Conservation (phyloP, 192 early-diverging fungal species). For the Coemansia biformis region DNA sequence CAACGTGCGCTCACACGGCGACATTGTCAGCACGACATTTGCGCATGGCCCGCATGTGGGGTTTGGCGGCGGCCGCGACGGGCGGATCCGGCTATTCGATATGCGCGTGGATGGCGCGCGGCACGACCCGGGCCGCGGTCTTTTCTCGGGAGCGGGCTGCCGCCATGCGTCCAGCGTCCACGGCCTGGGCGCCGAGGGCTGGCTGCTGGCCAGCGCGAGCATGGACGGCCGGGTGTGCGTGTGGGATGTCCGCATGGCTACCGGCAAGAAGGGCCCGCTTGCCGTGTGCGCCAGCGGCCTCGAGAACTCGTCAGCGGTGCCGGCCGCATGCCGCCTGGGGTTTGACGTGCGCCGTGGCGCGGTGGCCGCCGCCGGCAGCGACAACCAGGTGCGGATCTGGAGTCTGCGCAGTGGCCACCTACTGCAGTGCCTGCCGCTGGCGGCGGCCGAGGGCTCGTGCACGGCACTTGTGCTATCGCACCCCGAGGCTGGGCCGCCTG, state of each 20-base stretch:
- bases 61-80: conserved; percentile 38
- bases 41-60: conserved; percentile 9
- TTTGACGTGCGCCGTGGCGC: conserved; percentile 15
- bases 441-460: conserved; percentile 9
- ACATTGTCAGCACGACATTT: conserved; percentile 32
- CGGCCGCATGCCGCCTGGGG: conserved; percentile 18
- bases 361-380: conserved; percentile 24
- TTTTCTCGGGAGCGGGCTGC: conserved; percentile 12
- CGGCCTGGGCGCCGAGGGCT: conserved; percentile 19
- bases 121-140: conserved; percentile 12
- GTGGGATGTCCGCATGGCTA: conserved; percentile 38
- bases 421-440: conserved; percentile 10
- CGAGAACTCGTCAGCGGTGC: not conserved
- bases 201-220: conserved; percentile 25
- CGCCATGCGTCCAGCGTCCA: conserved; percentile 21
- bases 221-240: conserved; percentile 27
- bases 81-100: conserved; percentile 34
- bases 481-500: not conserved
- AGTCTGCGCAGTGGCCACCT: conserved; percentile 13
- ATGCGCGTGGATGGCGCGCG: conserved; percentile 5
- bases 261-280: not conserved
- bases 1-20: conserved; percentile 10
- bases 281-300: not conserved
- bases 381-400: conserved; percentile 32
- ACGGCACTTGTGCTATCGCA: conserved; percentile 17